phyloP scores from a whole-genome alignment of 2,329 filamentous ascomycete genomes.

The Xylaria sp. region DNA sequence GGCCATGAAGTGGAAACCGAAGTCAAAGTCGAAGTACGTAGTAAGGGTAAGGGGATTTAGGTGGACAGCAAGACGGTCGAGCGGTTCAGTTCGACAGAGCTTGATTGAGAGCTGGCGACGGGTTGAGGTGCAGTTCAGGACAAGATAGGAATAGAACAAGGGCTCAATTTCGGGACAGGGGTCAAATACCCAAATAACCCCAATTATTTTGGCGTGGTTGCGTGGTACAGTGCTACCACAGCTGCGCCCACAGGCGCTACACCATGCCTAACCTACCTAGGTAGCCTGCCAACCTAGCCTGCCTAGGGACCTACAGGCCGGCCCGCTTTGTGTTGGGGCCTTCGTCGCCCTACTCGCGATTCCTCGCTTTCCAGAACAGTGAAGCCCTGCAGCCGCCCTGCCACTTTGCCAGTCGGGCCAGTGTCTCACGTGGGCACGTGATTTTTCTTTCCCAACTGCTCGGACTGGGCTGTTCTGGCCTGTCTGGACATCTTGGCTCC shows the following conservation, averaged over 20 bases:
- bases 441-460: neutral
- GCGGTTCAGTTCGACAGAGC: neutral
- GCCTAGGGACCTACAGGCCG: too few species aligned
- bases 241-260: too few species aligned
- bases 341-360: neutral
- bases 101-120: neutral
- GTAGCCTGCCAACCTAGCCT: too few species aligned
- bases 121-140: neutral
- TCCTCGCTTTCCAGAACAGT: neutral
- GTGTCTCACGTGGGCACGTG: neutral
- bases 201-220: neutral
- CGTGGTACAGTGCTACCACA: neutral
- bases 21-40: conserved; percentile 29
- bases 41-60: conserved; percentile 1
- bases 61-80: neutral
- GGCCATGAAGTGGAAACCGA: conserved; percentile 17
- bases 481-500: neutral
- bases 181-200: neutral
- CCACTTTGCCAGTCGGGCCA: neutral
- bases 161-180: neutral
- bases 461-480: neutral
- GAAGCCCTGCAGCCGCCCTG: neutral
- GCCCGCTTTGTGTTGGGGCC: neutral
- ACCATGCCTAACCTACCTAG: neutral
- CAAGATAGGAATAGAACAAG: neutral